These are phyloP conservation scores for Penicillium sp. DNA, from an alignment of 2,329 filamentous ascomycete species.

Conservation along the genomic window DNA sequence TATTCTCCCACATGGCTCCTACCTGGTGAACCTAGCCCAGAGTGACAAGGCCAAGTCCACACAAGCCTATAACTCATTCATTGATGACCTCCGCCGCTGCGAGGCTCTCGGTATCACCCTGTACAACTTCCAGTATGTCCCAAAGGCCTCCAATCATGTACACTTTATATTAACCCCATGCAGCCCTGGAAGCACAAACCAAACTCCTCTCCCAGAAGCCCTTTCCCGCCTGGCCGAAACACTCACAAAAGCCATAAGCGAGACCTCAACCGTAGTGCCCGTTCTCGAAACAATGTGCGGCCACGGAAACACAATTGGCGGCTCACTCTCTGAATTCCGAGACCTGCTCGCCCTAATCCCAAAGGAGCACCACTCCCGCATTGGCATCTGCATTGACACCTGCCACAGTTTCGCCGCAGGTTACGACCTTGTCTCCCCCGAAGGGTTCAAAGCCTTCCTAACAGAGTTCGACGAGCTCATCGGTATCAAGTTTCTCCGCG, in stretches of 20 bases:
- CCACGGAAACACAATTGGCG: constrained; percentile 79
- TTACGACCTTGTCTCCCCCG: constrained; percentile 75
- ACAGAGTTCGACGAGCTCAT: constrained; percentile 70
- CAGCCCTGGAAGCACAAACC: constrained; percentile 71
- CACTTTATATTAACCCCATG: constrained; percentile 1
- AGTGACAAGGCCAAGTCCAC: constrained; percentile 70
- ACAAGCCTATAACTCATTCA: constrained; percentile 78
- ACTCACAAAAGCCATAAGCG: constrained; percentile 74
- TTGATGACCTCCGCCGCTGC: constrained; percentile 83
- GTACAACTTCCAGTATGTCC: constrained; percentile 83
- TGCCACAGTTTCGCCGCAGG: constrained; percentile 95
- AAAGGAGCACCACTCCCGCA: constrained; percentile 68
- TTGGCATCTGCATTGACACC: constrained; percentile 94
- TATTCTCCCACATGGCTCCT: constrained; percentile 87
- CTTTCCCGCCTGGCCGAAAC: constrained; percentile 73
- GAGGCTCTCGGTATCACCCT: constrained; percentile 77
- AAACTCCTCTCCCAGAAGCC: constrained; percentile 61
- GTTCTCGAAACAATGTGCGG: constrained; percentile 96
- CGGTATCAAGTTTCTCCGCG: constrained; percentile 72
- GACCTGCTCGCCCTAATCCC: constrained; percentile 72
- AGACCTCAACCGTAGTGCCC: constrained; percentile 70
- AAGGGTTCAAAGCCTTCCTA: constrained; percentile 68
- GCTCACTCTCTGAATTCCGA: constrained; percentile 75
- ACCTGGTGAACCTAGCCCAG: constrained; percentile 93
- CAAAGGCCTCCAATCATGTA: too few species aligned